Evolutionary conservation across 75 land plant species (phyloP).

Genomic region (Sequoiadendron giganteum): DNA sequence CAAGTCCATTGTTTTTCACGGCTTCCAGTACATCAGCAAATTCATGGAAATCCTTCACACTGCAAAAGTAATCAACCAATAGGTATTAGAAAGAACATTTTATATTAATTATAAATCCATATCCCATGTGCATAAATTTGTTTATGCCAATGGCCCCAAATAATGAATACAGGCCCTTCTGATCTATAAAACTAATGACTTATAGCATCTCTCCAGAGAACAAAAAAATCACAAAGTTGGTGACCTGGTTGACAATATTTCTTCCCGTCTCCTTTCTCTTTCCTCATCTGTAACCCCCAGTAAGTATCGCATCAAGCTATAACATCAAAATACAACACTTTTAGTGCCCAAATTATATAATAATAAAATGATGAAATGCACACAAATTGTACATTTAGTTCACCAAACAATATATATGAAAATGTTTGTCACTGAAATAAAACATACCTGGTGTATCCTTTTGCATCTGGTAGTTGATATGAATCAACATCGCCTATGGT

Average conservation of each 20-base stretch:
- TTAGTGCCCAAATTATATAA: neutral
- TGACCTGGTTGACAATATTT: slow-evolving; percentile 91
- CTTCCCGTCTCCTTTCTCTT: slow-evolving; percentile 88
- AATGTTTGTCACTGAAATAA: neutral
- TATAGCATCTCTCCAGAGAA: neutral
- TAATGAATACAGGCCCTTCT: neutral
- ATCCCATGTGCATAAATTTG: neutral
- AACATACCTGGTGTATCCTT: slow-evolving; percentile 92
- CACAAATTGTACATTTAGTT: neutral
- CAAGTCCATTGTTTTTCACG: slow-evolving; percentile 75
- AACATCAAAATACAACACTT: slow-evolving; percentile 9
- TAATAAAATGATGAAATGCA: neutral
- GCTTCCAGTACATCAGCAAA: slow-evolving; percentile 80
- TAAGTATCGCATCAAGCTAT: slow-evolving; percentile 81
- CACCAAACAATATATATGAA: neutral
- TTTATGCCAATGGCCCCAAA: neutral
- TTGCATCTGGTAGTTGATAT: slow-evolving; percentile 99
- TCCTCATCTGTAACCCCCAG: slow-evolving; percentile 94
- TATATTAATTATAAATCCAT: neutral
- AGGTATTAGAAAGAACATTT: neutral
- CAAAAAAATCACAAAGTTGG: slow-evolving; percentile 1
- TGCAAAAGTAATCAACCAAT: slow-evolving; percentile 21
- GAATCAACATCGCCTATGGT: slow-evolving; percentile 98
- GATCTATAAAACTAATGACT: neutral
- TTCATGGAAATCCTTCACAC: slow-evolving; percentile 85